Base-by-base conservation (phyloP, 352 stramenopile species). In the Ochromonadaceae sp. region DNA sequence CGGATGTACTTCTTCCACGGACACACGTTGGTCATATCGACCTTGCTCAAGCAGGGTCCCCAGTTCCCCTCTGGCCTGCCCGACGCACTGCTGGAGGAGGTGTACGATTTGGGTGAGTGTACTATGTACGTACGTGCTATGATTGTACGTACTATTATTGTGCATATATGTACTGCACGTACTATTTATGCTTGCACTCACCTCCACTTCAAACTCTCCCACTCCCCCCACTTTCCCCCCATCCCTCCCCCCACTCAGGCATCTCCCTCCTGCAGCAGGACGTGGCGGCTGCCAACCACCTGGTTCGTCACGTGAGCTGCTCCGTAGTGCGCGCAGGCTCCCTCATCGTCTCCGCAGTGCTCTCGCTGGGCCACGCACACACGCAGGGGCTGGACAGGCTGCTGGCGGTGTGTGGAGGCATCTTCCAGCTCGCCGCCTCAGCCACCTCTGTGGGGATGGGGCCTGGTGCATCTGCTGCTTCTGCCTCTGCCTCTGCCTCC, bases 1-100 rank as follows among this genome's bases (percentile, higher is more conserved):
- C 26, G 52, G 20, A 9, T 61, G 30, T 61, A 26, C 25, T 61
- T 34, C 30, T 52, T 61, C 22, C 52, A 61, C 28, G 52, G 52
- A 25, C 52, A 61, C 32, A 9, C 34, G 20, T 12, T 59, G 15
- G 49, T 40, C 28, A 55, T 59, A 25, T 38, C 49, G 15, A 40
- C n/a, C 14, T 31, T 59, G 39, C 5, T 59, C 12, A 38, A 43
- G 26, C 7, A 59, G n/a, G 49, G 30, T 9, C 7, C 12, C 39
- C 28, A 9, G n/a, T 31, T 59, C 25, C 49, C 49, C 22, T 20
- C 7, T 14, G 49, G 49, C 22, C 20, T 59, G 5, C 25, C 25
- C 5, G 39, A 15, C 10, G 49, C 39, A 10, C 10, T 46, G 7
- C 9, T 59, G 5, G 22, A 22, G 9, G 12, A 59, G 9, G 22